Evolutionary conservation across 371 early-diverging fungal genomes (phyloP).

Genomic region (Parasitella parasitica): DNA sequence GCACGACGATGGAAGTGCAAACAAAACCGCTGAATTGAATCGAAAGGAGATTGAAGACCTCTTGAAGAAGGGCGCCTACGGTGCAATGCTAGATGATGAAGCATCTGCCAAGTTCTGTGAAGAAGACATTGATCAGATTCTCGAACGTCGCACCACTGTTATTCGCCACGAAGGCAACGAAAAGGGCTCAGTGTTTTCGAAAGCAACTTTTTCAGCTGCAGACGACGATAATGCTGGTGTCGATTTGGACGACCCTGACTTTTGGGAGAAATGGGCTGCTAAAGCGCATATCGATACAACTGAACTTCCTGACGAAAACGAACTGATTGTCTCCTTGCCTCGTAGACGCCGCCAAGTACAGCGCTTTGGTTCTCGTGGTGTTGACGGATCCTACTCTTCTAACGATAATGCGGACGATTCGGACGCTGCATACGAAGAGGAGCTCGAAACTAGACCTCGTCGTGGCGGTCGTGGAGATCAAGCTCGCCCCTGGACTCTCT

Average conservation of each 20-base stretch:
- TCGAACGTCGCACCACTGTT: constrained; percentile 86
- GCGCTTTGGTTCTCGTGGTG: constrained; percentile 48
- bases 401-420: constrained; percentile 52
- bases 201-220: constrained; percentile 86
- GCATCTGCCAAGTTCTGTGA: constrained; percentile 84
- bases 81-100: constrained; percentile 84
- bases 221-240: constrained; percentile 54
- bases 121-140: constrained; percentile 95
- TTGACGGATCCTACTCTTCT: constrained; percentile 39
- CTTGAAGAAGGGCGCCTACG: constrained; percentile 89
- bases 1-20: constrained; percentile 13
- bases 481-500: constrained; percentile 65
- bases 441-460: constrained; percentile 13
- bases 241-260: constrained; percentile 94
- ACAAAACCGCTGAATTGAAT: constrained; percentile 38
- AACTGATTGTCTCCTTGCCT: constrained; percentile 69
- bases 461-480: constrained; percentile 6
- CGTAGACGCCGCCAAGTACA: constrained; percentile 65
- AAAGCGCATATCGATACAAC: constrained; percentile 70
- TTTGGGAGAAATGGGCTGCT: constrained; percentile 96
- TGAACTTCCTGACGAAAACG: constrained; percentile 52
- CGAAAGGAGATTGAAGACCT: constrained; percentile 86
- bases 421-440: constrained; percentile 51
- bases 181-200: constrained; percentile 89
- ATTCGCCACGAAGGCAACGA: constrained; percentile 76